These are phyloP conservation scores for Amauroascus verrucosus DNA, from an alignment of 2,329 filamentous ascomycete species.

Conservation along the genomic window DNA sequence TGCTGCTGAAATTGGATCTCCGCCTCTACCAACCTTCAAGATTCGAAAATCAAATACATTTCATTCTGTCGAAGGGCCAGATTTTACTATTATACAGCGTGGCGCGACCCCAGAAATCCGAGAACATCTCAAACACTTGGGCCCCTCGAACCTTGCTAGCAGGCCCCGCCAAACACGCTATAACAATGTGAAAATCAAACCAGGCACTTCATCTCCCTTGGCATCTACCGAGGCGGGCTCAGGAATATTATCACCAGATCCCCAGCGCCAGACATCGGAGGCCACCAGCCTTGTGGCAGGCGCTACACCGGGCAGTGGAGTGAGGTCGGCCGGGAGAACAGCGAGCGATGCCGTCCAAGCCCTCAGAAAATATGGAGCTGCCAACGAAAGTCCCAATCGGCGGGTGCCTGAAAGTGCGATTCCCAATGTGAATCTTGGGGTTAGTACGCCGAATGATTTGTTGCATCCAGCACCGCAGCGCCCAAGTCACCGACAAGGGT, in stretches of 20 bases:
- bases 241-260: constrained; percentile 20
- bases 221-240: neutral
- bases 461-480: neutral
- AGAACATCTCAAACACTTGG: constrained; percentile 53
- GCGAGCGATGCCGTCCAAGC: constrained; percentile 58
- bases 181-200: constrained; percentile 56
- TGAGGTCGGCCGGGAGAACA: constrained; percentile 45
- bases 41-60: constrained; percentile 29
- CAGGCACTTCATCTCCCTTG: constrained; percentile 29
- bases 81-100: constrained; percentile 36
- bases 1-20: constrained; percentile 23
- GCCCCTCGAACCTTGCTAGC: constrained; percentile 53
- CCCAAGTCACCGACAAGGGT: neutral
- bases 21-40: constrained; percentile 31
- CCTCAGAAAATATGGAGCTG: constrained; percentile 46
- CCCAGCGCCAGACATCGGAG: constrained; percentile 22
- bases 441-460: neutral
- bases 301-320: constrained; percentile 45
- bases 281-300: constrained; percentile 34
- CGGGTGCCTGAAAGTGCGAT: constrained; percentile 12
- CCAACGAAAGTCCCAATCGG: constrained; percentile 21
- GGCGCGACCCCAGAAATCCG: constrained; percentile 46
- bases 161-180: constrained; percentile 52
- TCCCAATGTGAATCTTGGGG: neutral
- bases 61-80: constrained; percentile 20